phyloP scores from a whole-genome alignment of 2,329 filamentous ascomycete species.

The Laburnicola sp. region DNA sequence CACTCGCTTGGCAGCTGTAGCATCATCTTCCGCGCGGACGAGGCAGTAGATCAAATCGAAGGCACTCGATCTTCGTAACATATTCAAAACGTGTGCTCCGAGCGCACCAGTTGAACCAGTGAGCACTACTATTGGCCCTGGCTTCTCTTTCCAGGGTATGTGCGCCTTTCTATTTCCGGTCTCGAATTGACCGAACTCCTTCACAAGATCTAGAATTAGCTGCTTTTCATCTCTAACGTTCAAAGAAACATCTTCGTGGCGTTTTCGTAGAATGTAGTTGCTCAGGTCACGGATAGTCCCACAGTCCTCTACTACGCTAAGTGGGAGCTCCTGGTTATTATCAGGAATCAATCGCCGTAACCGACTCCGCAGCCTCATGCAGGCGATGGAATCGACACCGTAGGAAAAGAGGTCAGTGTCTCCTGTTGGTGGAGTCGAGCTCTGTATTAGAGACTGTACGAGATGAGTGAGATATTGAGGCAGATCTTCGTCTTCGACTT shows the following conservation, averaged over 20 bases:
- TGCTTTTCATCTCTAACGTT: conserved; percentile 42
- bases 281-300: conserved; percentile 54
- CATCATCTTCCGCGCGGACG: conserved; percentile 52
- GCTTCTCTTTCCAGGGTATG: not conserved
- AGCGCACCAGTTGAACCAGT: conserved; percentile 57
- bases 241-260: conserved; percentile 43
- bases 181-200: conserved; percentile 52
- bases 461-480: conserved; percentile 22
- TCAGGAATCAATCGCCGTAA: conserved; percentile 43
- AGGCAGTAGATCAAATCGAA: conserved; percentile 60
- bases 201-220: conserved; percentile 53
- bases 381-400: conserved; percentile 64
- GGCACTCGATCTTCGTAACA: conserved; percentile 45
- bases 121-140: conserved; percentile 39
- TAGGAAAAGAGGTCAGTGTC: conserved; percentile 59
- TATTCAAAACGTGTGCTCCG: conserved; percentile 55
- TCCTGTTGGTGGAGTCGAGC: conserved; percentile 28
- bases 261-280: conserved; percentile 44
- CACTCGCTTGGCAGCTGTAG: conserved; percentile 36
- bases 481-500: conserved; percentile 36
- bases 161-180: too few species aligned
- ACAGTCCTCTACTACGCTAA: conserved; percentile 64
- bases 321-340: conserved; percentile 49
- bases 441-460: conserved; percentile 27
- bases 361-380: conserved; percentile 55